These are phyloP conservation scores for Wickerhamomyces alni DNA, from an alignment of 805 yeast genomes.

Conservation along the genomic window DNA sequence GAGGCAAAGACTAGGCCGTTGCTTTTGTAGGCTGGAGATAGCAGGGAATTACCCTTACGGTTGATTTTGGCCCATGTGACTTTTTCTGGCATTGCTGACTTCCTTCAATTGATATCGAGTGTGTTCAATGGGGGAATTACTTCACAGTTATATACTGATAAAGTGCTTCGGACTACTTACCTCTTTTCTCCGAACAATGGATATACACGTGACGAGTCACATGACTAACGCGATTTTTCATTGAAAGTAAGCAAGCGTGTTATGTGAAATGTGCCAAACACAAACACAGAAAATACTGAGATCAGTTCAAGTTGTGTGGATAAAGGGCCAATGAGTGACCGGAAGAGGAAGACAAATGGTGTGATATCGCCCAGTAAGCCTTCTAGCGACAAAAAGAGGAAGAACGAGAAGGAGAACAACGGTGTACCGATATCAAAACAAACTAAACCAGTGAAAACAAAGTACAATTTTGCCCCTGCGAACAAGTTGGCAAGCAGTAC, in stretches of 20 bases:
- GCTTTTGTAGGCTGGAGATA: slow-evolving; percentile 37
- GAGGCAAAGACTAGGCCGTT: slow-evolving; percentile 42
- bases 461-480: slow-evolving; percentile 8
- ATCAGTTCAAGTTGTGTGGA: no score
- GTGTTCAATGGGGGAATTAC: no score
- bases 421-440: not conserved
- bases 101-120: no score
- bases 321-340: slow-evolving; percentile 1
- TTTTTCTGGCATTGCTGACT: slow-evolving; percentile 21
- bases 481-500: slow-evolving; percentile 5
- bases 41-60: slow-evolving; percentile 22
- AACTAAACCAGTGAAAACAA: slow-evolving; percentile 4
- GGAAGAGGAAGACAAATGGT: not conserved
- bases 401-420: slow-evolving; percentile 8
- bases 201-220: no score
- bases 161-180: no score
- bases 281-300: no score
- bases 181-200: no score
- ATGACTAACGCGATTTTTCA: not conserved
- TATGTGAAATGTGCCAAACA: no score
- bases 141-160: no score
- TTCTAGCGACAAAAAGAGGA: not conserved
- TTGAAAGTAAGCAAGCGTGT: not conserved
- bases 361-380: slow-evolving; percentile 1
- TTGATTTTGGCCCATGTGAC: slow-evolving; percentile 31